Evolutionary conservation across 2,329 filamentous ascomycete species (phyloP).

Genomic region (Calonectria ilicicola): DNA sequence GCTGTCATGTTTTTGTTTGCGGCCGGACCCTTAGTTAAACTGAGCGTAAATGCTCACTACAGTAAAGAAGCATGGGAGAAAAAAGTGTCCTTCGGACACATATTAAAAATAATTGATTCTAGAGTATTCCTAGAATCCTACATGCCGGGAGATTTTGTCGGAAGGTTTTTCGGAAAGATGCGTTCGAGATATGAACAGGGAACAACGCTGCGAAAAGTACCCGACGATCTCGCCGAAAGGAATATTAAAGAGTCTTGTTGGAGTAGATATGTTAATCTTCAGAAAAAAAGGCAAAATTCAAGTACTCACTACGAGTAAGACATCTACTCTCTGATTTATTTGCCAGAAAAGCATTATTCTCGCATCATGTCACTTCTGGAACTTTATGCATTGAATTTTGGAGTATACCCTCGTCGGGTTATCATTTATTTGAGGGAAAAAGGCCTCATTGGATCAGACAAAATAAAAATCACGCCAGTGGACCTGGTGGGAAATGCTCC

Average conservation of each 20-base stretch:
- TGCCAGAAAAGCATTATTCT: background rate
- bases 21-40: background rate
- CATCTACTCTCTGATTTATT: background rate
- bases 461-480: background rate
- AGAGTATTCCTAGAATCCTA: no score
- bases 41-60: background rate
- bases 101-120: background rate
- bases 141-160: background rate
- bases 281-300: no score
- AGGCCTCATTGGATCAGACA: background rate
- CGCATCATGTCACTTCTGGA: background rate
- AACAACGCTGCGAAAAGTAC: background rate
- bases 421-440: background rate
- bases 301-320: background rate
- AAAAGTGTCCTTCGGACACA: background rate
- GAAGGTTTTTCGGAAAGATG: background rate
- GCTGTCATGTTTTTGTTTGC: background rate
- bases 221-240: background rate
- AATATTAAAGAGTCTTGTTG: background rate
- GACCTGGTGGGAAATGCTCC: slow-evolving; percentile 4
- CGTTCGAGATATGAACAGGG: background rate
- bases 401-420: background rate
- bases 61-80: background rate
- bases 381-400: background rate
- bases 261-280: background rate